Conservation (phyloP, 1,139 yeast genomes). For the Pichia sp. region DNA sequence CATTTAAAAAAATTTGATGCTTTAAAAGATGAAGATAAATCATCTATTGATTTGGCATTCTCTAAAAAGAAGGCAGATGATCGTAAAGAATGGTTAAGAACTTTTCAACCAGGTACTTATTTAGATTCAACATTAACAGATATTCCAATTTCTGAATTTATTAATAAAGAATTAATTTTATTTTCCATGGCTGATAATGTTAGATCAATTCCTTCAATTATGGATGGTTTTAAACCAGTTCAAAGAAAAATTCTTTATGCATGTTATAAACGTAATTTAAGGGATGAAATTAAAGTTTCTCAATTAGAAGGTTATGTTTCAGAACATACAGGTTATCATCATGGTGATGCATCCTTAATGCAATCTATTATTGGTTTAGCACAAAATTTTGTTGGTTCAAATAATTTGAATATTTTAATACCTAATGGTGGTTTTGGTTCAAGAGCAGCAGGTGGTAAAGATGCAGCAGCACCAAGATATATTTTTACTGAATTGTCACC, state of each 20-base stretch:
- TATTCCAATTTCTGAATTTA: conserved; percentile 90
- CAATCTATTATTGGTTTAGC: conserved; percentile 93
- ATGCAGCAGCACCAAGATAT: conserved; percentile 97
- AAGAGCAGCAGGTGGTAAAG: conserved; percentile 96
- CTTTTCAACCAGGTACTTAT: conserved; percentile 85
- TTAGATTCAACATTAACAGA: conserved; percentile 71
- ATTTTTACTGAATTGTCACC: conserved; percentile 81
- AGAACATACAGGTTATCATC: conserved; percentile 91
- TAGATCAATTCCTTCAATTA: conserved; percentile 87
- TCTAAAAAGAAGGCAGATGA: conserved; percentile 95
- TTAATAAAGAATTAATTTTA: conserved; percentile 88
- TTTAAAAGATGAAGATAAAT: conserved; percentile 72
- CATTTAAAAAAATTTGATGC: conserved; percentile 86
- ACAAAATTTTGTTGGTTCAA: conserved; percentile 90
- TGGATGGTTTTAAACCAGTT: conserved; percentile 97
- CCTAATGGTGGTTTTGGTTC: conserved; percentile 98
- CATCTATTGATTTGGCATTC: conserved; percentile 86
- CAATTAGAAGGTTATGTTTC: conserved; percentile 87
- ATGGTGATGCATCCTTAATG: conserved; percentile 83
- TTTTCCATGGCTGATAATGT: conserved; percentile 97
- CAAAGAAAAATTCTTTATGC: conserved; percentile 92
- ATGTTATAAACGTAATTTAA: conserved; percentile 76
- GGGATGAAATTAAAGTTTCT: conserved; percentile 78
- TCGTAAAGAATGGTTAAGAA: conserved; percentile 94
- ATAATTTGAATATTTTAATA: conserved; percentile 74